Evolutionary conservation across 2,329 filamentous ascomycete species (phyloP), one percentile per base, ranked within the genome.

Genomic region (Fusarium foetens): DNA sequence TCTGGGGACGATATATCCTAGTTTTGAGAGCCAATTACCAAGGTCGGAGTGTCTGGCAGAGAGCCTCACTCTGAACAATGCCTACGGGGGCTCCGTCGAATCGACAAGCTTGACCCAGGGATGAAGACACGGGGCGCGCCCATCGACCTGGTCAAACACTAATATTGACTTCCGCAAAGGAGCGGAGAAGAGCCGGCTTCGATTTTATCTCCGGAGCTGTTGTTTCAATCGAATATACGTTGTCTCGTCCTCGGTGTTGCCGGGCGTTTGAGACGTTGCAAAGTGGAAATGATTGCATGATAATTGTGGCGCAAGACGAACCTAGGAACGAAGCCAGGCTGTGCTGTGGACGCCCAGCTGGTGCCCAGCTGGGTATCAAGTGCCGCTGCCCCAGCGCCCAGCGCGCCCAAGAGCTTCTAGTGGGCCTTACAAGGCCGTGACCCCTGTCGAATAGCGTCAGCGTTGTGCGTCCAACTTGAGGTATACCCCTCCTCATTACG

Each of bases 401-500:
- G 63, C 53, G 41, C 12, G 46, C 25, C 64, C 57, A 68, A 63
- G 60, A 66, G 52, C 66, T 66, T 64, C 61, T 43, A 45, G 58
- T 63, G 63, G 68, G 39, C 35, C 63, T 59, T 54, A 42, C 48
- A 58, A 62, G 66, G 66, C 31, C 53, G 25, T 12, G 12, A 69
- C 49, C 72, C 72, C 53, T 75, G 72, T 63, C 57, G 48, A 49
- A 72, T 68, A 75, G 72, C 71, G 74, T 76, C 74, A 74, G 68
- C 61, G 70, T 59, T 64, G 55, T 75, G 62, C 41, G 41, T 65
- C 57, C 67, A 63, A 64, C 55, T 69, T 60, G 43, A 57, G 39
- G 41, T 61, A 43, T 70, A 71, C 71, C 71, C 70, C 70, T 75
- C 74, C 58, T 58, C 55, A 75, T 76, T 76, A 76, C 74, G 74